Evolutionary conservation across 192 early-diverging fungal species (phyloP).

Genomic region (Coemansia sp.): DNA sequence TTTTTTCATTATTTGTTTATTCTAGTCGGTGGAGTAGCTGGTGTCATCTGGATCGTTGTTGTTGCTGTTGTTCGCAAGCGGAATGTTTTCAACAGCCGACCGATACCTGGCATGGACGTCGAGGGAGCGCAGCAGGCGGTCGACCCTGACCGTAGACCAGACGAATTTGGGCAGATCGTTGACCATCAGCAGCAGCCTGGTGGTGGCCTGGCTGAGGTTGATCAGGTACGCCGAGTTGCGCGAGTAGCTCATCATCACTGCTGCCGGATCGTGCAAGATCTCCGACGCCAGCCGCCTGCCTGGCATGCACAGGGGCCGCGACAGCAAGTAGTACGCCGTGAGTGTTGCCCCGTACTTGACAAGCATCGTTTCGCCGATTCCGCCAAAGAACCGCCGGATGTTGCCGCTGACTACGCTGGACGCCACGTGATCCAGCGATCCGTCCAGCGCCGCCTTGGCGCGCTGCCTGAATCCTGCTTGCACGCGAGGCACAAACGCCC

Average conservation of each 20-base stretch:
- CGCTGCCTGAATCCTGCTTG: conserved; percentile 36
- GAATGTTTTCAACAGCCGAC: conserved; percentile 18
- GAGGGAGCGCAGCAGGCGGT: conserved; percentile 41
- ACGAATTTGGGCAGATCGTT: conserved; percentile 91
- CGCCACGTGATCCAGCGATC: conserved; percentile 27
- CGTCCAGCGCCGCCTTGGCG: conserved; percentile 35
- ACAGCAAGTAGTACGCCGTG: conserved; percentile 70
- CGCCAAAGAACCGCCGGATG: conserved; percentile 50
- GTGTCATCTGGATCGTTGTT: background rate
- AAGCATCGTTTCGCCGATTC: conserved; percentile 70
- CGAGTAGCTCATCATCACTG: conserved; percentile 65
- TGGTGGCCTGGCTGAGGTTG: conserved; percentile 76
- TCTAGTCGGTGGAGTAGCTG: background rate
- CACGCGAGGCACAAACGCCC: conserved; percentile 39
- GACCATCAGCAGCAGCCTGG: conserved; percentile 83
- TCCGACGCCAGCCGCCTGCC: conserved; percentile 33
- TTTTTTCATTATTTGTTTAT: too few species aligned
- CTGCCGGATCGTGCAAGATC: conserved; percentile 44
- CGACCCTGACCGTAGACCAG: conserved; percentile 75
- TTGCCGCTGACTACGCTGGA: conserved; percentile 39
- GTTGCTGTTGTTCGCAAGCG: background rate
- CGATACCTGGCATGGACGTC: conserved; percentile 49
- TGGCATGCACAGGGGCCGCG: conserved; percentile 76
- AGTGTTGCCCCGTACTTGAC: conserved; percentile 96
- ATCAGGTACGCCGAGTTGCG: conserved; percentile 74